These are phyloP conservation scores for Alternaria sp. DNA, from an alignment of 2,329 filamentous ascomycete genomes.

Conservation along the genomic window DNA sequence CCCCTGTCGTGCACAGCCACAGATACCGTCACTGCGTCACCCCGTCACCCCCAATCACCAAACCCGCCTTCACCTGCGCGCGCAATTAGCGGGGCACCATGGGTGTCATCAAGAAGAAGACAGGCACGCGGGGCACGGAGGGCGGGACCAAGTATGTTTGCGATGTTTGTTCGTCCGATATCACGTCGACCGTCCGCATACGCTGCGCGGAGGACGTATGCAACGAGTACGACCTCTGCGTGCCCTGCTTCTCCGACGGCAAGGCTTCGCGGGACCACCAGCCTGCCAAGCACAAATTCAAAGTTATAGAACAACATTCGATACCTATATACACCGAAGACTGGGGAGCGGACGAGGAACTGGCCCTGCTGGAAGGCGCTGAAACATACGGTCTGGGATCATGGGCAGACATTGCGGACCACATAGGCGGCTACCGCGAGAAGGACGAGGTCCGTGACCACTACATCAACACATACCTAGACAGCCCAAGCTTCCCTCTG, in stretches of 20 bases:
- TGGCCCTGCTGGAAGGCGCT: constrained; percentile 89
- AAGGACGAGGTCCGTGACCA: constrained; percentile 97
- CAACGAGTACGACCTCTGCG: constrained; percentile 95
- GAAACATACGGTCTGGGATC: constrained; percentile 96
- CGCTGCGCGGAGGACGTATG: constrained; percentile 79
- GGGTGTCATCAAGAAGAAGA: constrained; percentile 97
- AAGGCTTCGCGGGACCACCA: constrained; percentile 83
- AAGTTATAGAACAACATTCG: constrained; percentile 97
- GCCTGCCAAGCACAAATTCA: constrained; percentile 83
- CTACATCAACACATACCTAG: constrained; percentile 85
- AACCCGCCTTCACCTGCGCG: constrained; percentile 4
- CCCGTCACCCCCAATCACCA: constrained; percentile 10
- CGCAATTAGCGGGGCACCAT: constrained; percentile 57
- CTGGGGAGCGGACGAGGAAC: constrained; percentile 96
- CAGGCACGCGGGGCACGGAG: constrained; percentile 81
- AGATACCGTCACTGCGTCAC: background rate
- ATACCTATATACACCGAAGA: constrained; percentile 94
- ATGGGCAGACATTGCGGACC: constrained; percentile 97
- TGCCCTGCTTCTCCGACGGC: constrained; percentile 89
- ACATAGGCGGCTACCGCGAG: constrained; percentile 91
- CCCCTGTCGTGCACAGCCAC: constrained; percentile 34
- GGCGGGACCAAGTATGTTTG: constrained; percentile 86
- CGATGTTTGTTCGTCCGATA: constrained; percentile 94
- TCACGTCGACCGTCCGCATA: constrained; percentile 96
- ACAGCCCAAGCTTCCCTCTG: constrained; percentile 83